Conservation (phyloP, 2,329 filamentous ascomycete genomes). For the Apiospora rasikravindrae region DNA sequence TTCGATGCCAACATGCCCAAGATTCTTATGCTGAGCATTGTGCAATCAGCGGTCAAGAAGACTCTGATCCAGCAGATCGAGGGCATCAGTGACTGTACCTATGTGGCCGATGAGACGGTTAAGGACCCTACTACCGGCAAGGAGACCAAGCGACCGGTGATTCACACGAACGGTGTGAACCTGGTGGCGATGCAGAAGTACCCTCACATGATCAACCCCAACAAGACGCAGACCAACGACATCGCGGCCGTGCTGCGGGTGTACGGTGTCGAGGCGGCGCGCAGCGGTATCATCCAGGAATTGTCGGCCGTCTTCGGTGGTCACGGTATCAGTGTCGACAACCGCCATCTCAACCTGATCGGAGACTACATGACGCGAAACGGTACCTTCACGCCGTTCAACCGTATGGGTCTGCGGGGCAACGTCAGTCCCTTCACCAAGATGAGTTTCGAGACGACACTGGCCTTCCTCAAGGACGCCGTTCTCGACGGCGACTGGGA, state of each 20-base stretch:
- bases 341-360: conserved; percentile 91
- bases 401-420: conserved; percentile 83
- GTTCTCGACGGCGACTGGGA: conserved; percentile 91
- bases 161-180: conserved; percentile 87
- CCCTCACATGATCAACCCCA: conserved; percentile 82
- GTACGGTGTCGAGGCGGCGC: conserved; percentile 94
- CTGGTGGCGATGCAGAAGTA: conserved; percentile 89
- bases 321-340: conserved; percentile 92
- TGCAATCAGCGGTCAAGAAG: conserved; percentile 78
- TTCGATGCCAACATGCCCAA: conserved; percentile 84
- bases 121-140: conserved; percentile 54
- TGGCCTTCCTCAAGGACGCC: conserved; percentile 91
- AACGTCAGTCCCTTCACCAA: conserved; percentile 94
- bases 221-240: conserved; percentile 89
- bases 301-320: conserved; percentile 83
- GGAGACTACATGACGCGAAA: conserved; percentile 97
- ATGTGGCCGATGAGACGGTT: conserved; percentile 64
- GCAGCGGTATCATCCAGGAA: conserved; percentile 85
- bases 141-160: conserved; percentile 56
- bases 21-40: conserved; percentile 88
- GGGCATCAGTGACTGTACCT: conserved; percentile 74
- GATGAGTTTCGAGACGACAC: conserved; percentile 99
- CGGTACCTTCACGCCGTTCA: conserved; percentile 90
- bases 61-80: conserved; percentile 87
- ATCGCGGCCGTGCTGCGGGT: conserved; percentile 82